Base-by-base conservation (phyloP, 1,284 basidiomycete species). In the Leucoagaricus sp. region DNA sequence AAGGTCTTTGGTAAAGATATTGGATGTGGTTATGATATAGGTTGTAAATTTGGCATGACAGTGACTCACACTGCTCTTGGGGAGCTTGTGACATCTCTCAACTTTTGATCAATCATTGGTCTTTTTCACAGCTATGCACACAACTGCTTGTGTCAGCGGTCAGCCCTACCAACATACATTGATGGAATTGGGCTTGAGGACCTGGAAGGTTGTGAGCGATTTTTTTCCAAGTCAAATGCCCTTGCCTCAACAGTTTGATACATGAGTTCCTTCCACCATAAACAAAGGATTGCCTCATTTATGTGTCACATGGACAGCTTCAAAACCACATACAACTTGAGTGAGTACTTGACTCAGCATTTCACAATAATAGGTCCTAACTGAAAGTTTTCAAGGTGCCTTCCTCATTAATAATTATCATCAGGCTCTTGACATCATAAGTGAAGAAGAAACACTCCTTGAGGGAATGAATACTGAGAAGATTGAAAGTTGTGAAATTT, bases 51-150 rank as follows among this genome's bases (percentile, higher is more conserved):
- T 50, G 6, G 31, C 4, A 58, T 48, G 0, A 68, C 64, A 1
- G 34, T 69, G 5, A 33, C 23, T 3, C 49, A 40, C 4, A 64
- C 60, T 28, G 23, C 44, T 4, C 53, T 68, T n/a, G 61, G 50
- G 19, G 21, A 33, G n/a, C 29, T 31, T 19, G 59, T 51, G 3
- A 38, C 47, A 17, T 28, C 45, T 29, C 28, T 29, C 1, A 28
- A 50, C 2, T 59, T 62, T 40, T 9, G 42, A 0, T 58, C 60
- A 19, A 58, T 70, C 8, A 67, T 73, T 3, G 66, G 65, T 1
- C 57, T 68, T 0, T 75, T 75, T 21, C 67, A 69, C 46, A 68
- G 69, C 0, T 68, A 71, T 58, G 66, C 66, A 0, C 72, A 73
- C 48, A 66, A 67, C 23, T 62, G 65, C 2, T 45, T 65, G 0